Evolutionary conservation across 2,329 filamentous ascomycete genomes (phyloP).

Genomic region (Whalleya microplaca): DNA sequence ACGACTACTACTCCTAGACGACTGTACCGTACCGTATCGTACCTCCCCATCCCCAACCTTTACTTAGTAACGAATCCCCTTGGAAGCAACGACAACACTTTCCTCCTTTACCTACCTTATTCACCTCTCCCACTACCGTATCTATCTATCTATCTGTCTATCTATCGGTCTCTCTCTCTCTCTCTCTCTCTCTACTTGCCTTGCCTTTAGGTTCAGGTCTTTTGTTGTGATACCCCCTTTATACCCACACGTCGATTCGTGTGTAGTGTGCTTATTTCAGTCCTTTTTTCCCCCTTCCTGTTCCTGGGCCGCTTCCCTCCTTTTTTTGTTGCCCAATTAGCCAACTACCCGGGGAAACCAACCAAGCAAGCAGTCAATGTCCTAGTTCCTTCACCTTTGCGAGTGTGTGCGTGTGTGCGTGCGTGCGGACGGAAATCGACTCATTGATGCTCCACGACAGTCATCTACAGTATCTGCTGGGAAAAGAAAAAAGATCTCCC

Average conservation of each 20-base stretch:
- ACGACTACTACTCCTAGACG: no score
- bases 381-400: constrained; percentile 14
- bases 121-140: neutral
- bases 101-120: neutral
- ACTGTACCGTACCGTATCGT: neutral
- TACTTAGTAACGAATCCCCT: neutral
- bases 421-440: constrained; percentile 6
- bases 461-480: constrained; percentile 8
- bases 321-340: constrained; percentile 9
- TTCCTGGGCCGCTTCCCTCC: constrained; percentile 23
- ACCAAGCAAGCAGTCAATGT: constrained; percentile 14
- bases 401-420: no score
- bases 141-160: neutral
- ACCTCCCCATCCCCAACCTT: neutral
- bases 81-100: neutral
- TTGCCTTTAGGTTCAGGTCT: constrained; percentile 12
- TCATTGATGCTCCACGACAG: constrained; percentile 15
- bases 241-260: constrained; percentile 35
- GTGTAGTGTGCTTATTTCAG: constrained; percentile 34
- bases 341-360: neutral
- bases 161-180: neutral
- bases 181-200: neutral
- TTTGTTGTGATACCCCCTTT: constrained; percentile 34
- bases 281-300: constrained; percentile 27
- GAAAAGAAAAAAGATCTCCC: neutral